Percentiles rank a stretch among this genome's conserved stretches.
Evolutionary conservation across 805 yeast species (phyloP).

Genomic region (Crinitomyces ghanaensis): DNA sequence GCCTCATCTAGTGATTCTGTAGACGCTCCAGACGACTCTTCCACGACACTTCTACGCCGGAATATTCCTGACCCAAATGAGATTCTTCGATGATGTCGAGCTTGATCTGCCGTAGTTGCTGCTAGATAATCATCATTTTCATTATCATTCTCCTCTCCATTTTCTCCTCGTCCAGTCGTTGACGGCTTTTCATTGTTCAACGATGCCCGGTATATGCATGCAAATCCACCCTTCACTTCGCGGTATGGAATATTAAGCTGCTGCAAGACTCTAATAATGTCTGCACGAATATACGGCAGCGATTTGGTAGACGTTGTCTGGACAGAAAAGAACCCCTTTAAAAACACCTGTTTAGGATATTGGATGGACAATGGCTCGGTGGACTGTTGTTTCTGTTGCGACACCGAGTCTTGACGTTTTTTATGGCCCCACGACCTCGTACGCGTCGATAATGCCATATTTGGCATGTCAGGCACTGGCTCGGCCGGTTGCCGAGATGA

Average conservation of each 20-base stretch:
- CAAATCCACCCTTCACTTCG: slow-evolving; percentile 90
- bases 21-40: slow-evolving; percentile 18
- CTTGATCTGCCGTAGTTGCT: too few relatives aligned
- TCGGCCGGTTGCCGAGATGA: too few relatives aligned
- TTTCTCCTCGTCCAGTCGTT: too few relatives aligned
- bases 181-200: slow-evolving; percentile 33
- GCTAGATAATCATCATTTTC: too few relatives aligned
- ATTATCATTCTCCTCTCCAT: too few relatives aligned
- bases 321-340: slow-evolving; percentile 88
- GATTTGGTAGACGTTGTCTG: slow-evolving; percentile 93
- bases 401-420: too few relatives aligned
- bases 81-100: slow-evolving; percentile 20
- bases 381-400: slow-evolving; percentile 20
- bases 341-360: slow-evolving; percentile 78
- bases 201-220: slow-evolving; percentile 48
- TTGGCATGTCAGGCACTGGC: too few relatives aligned
- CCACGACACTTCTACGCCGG: slow-evolving; percentile 12
- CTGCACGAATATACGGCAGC: slow-evolving; percentile 75
- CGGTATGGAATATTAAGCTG: slow-evolving; percentile 69
- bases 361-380: slow-evolving; percentile 92
- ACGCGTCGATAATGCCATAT: too few relatives aligned
- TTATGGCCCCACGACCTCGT: too few relatives aligned
- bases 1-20: slow-evolving; percentile 20
- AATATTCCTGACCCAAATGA: slow-evolving; percentile 22
- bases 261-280: slow-evolving; percentile 64